Evolutionary conservation across 1,284 basidiomycete genomes (phyloP), one percentile per base, ranked within the genome.

Genomic region (Caloboletus inedulis): DNA sequence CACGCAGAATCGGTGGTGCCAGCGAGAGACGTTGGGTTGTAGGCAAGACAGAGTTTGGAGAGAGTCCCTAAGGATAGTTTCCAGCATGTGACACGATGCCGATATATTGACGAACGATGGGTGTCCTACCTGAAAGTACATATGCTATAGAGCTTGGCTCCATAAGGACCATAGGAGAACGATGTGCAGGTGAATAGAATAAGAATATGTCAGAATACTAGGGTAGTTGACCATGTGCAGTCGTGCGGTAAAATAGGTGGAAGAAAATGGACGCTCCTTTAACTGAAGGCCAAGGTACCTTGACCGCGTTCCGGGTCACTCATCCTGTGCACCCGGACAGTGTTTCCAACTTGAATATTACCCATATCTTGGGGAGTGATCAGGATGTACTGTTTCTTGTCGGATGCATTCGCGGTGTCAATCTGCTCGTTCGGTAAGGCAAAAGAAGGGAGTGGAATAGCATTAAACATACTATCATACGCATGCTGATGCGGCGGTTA

Each of bases 361-460:
- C 79, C 81, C 87, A 91, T 90, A 61, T 89, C 87, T 60, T 89
- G 86, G 7, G 94, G 94, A 0, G 94, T 96, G 66, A 97, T 96
- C 43, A 97, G 78, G 51, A 97, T 82, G 64, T 92, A 95, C 69
- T 97, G 94, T 64, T 91, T 94, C 69, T 85, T 82, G 66, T 91
- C 83, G 8, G 88, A 88, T 16, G 83, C 77, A 62, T 87, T 89
- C 7, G 93, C 93, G 3, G 89, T 91, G 35, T 94, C 89, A 60
- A 94, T 89, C 87, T 91, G 58, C 18, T n/a, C 50, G n/a, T 35
- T 42, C 34, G 31, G 35, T 55, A 51, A 57, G 48, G 51, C 43
- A 44, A 35, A 16, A 29, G 18, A 27, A 51, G 31, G 14, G 16
- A 29, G 23, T 52, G 4, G 30, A 10, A 47, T 8, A 43, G 29